Conservation (phyloP, 495 filamentous ascomycete genomes). For the Stereocaulon alpinum region DNA sequence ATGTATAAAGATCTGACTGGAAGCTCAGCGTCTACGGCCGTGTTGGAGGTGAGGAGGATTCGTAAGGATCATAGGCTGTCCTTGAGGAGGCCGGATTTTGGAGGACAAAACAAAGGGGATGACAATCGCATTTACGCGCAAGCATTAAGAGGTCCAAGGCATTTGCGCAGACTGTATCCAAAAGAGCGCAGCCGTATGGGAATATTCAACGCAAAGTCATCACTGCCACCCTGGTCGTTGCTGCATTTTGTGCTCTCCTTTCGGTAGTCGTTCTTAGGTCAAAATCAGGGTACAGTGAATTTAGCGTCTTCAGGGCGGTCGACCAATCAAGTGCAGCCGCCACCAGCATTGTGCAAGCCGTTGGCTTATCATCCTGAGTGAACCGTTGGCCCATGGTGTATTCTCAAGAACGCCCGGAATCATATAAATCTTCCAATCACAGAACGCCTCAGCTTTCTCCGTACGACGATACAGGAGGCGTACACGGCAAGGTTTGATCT, state of each 20-base stretch:
- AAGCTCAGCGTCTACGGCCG: background rate
- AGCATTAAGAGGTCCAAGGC: conserved; percentile 4
- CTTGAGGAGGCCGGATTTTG: conserved; percentile 1
- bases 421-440: background rate
- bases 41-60: background rate
- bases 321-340: background rate
- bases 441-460: no score
- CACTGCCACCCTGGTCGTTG: background rate
- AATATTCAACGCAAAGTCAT: background rate
- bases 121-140: conserved; percentile 8
- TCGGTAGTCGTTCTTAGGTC: background rate
- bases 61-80: background rate
- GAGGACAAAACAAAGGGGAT: conserved; percentile 7
- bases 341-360: background rate
- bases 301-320: background rate
- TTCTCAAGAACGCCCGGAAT: background rate
- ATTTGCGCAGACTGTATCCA: conserved; percentile 4
- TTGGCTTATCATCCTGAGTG: background rate
- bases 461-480: background rate
- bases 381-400: background rate
- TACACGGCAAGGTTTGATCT: background rate
- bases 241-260: conserved; percentile 5
- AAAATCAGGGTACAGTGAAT: conserved; percentile 6
- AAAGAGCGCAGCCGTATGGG: background rate
- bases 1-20: background rate